phyloP scores from a whole-genome alignment of 2,329 filamentous ascomycete genomes.

The Calonectria pseudoturangicola region DNA sequence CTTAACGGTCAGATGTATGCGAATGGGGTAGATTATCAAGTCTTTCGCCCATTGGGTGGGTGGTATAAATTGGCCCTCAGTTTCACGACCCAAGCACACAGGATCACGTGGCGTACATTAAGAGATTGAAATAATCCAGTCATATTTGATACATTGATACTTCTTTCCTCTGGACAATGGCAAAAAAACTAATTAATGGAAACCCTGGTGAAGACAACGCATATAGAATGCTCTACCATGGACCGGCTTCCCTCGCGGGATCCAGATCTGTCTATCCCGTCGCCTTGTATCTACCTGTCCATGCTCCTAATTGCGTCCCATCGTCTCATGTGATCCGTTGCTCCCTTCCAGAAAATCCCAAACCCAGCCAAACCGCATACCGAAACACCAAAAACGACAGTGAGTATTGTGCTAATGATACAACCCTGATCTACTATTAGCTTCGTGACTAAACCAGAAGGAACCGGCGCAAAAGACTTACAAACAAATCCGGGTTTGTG shows the following conservation, averaged over 20 bases:
- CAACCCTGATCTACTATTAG: neutral
- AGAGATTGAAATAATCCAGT: conserved; percentile 4
- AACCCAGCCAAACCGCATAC: conserved; percentile 25
- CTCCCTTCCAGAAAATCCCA: conserved; percentile 29
- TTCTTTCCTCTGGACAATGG: conserved; percentile 14
- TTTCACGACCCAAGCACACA: neutral
- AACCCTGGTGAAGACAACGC: conserved; percentile 31
- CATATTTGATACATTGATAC: conserved; percentile 30
- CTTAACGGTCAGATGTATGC: neutral
- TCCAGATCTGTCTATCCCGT: conserved; percentile 36
- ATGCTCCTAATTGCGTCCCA: conserved; percentile 29
- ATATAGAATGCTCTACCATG: conserved; percentile 36
- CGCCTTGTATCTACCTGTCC: conserved; percentile 37
- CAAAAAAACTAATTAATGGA: conserved; percentile 20
- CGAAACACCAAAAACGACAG: conserved; percentile 30
- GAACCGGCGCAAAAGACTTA: neutral
- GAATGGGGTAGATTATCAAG: no score
- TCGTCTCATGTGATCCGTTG: conserved; percentile 30
- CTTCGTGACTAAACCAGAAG: neutral
- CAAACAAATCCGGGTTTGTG: conserved; percentile 18
- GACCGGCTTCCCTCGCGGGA: conserved; percentile 38
- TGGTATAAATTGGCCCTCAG: neutral
- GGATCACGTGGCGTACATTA: no score
- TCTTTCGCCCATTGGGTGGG: no score
- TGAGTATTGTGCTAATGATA: conserved; percentile 28